Percentiles rank a stretch among this genome's conserved stretches.
These are phyloP conservation scores for barrel medic (Medicago truncatula) DNA, from an alignment of 306 rosid genomes.

Conservation along the genomic window DNA sequence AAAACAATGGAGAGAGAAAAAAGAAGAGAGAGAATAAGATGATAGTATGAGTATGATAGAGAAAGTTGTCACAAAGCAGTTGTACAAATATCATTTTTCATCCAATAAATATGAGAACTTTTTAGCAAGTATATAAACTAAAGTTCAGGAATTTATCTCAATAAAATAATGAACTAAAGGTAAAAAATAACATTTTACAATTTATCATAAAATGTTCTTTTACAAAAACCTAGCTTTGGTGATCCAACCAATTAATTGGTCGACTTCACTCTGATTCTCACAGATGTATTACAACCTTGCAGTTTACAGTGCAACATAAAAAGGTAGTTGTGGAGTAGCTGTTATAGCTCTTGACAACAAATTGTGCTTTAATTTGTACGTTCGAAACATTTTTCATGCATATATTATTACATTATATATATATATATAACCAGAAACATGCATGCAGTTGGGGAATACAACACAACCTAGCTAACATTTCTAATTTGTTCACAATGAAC, in stretches of 20 bases:
- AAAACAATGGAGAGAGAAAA: too few species aligned
- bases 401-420: not conserved
- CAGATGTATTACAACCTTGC: not conserved
- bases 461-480: conserved; percentile 14
- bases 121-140: too few species aligned
- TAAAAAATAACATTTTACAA: too few species aligned
- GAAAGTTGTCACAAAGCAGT: too few species aligned
- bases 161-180: too few species aligned
- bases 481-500: conserved; percentile 4
- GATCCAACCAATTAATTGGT: not conserved
- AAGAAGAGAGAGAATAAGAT: too few species aligned
- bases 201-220: too few species aligned
- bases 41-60: too few species aligned
- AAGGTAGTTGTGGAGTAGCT: conserved; percentile 39
- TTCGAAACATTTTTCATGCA: not conserved
- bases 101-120: too few species aligned
- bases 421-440: not conserved
- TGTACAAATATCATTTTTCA: too few species aligned
- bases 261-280: not conserved
- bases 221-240: too few species aligned
- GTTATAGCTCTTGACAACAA: conserved; percentile 3
- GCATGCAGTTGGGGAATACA: conserved; percentile 1
- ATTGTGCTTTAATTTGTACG: not conserved
- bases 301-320: conserved; percentile 29
- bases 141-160: too few species aligned